Evolutionary conservation across 768 basidiomycete genomes (phyloP), one percentile per base, ranked within the genome.

Genomic region (Trametes villosa): DNA sequence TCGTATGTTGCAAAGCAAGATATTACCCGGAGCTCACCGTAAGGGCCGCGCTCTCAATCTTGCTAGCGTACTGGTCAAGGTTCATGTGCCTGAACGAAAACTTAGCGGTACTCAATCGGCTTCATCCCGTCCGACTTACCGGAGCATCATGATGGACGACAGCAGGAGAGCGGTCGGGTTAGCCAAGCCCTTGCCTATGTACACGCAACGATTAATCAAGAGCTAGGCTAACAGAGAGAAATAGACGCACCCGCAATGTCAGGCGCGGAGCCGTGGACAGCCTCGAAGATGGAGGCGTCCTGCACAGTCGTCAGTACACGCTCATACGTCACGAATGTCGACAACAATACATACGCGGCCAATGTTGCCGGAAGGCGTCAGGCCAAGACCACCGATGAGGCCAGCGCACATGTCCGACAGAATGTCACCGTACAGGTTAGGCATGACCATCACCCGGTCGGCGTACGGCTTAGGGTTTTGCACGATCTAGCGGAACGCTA

Each of bases 371-470:
- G 97, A 97, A 9, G 97, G 96, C 24, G 98, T 96, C 68, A 98
- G 87, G 71, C 97, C 97, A 38, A 96, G 97, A 40, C 97, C 97
- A 71, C 97, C 97, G 40, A 99, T 96, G 22, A 99, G 89, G 22
- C 96, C 97, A 61, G 97, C 95, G 69, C 97, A 96, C 64, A 99
- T 98, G 82, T 99, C 98, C 66, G 93, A 95, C 60, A 96, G 89
- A 69, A 98, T 98, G 67, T 94, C 96, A 60, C 96, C 96, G 77
- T 98, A 98, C 75, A 92, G 74, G 77, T 96, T 95, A 57, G 94
- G 95, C 93, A 98, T 98, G 67, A 99, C 97, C 96, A 99, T 98
- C 65, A 99, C 96, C 50, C 94, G 89, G 78, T 97, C 95, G 36
- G 92, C 83, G 79, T 87, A 99, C 8, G 97, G 97, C 68, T 76